A percentile compares a stretch with the other conserved stretches of the same genome.
phyloP scores from a whole-genome alignment of 2,329 filamentous ascomycete species.

The Diaporthe velutina region DNA sequence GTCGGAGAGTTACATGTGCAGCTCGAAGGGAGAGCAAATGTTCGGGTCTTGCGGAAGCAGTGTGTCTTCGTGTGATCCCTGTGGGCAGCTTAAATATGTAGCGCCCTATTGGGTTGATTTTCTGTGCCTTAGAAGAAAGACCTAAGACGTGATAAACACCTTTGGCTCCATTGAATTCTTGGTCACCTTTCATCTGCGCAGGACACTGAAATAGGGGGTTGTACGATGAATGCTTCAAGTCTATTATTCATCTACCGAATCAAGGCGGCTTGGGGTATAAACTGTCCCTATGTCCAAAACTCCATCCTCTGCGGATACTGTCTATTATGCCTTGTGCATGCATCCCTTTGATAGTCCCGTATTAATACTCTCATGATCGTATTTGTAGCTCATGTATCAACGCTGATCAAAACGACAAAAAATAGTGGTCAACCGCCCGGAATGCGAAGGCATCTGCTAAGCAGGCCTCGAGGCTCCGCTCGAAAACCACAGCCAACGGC shows the following conservation, averaged over 20 bases:
- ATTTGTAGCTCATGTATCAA: neutral
- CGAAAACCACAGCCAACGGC: neutral
- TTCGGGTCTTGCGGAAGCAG: no score
- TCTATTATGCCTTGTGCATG: constrained; percentile 33
- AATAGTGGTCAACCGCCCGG: neutral
- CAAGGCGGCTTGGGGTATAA: constrained; percentile 38
- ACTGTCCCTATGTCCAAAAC: constrained; percentile 29
- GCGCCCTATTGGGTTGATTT: neutral
- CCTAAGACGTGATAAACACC: neutral
- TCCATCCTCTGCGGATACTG: constrained; percentile 26
- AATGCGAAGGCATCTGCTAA: neutral
- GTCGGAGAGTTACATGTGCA: no score
- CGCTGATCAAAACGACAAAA: constrained; percentile 15
- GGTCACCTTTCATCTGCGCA: neutral
- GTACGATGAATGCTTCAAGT: neutral
- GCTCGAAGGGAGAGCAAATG: no score
- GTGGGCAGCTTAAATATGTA: neutral
- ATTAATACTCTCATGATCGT: constrained; percentile 8
- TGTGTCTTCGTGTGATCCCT: neutral
- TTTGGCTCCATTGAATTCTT: neutral
- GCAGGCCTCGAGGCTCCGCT: neutral
- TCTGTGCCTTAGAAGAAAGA: neutral
- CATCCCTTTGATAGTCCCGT: neutral
- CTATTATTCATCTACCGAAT: constrained; percentile 23
- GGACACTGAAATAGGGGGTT: no score